phyloP scores from a whole-genome alignment of 345 rosid species.

The Cardiospermum halicacabum region DNA sequence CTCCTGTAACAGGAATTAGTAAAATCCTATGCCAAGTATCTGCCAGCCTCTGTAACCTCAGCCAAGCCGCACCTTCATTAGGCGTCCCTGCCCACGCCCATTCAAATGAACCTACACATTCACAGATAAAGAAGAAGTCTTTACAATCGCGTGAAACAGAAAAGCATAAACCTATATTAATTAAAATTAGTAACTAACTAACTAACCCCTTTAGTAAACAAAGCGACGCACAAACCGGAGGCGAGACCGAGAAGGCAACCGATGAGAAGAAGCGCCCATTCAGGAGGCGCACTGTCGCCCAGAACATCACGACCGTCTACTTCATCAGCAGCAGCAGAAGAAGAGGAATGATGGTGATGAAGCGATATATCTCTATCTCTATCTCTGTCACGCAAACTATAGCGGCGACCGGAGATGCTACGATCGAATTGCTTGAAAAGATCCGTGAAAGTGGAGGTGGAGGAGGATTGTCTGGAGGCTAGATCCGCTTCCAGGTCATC shows the following conservation, averaged over 20 bases:
- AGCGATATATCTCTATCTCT: constrained; percentile 25
- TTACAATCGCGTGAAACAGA: not conserved
- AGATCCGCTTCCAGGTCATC: constrained; percentile 5
- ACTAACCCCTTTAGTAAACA: constrained; percentile 74
- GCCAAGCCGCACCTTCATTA: constrained; percentile 96
- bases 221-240: constrained; percentile 90
- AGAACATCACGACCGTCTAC: constrained; percentile 43
- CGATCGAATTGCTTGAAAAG: constrained; percentile 62
- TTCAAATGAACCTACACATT: constrained; percentile 74
- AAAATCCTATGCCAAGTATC: constrained; percentile 98
- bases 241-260: constrained; percentile 92
- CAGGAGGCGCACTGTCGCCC: constrained; percentile 84
- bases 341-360: constrained; percentile 20
- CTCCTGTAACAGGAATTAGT: constrained; percentile 83
- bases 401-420: constrained; percentile 52
- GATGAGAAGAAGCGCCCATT: constrained; percentile 88
- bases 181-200: not conserved
- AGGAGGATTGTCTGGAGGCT: not conserved
- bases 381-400: constrained; percentile 34
- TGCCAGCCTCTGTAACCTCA: constrained; percentile 74
- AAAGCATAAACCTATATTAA: not conserved
- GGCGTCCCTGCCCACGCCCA: constrained; percentile 99
- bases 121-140: not conserved
- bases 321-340: constrained; percentile 20
- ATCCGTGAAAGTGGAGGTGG: constrained; percentile 38